phyloP scores from a whole-genome alignment of 495 filamentous ascomycete genomes.

The Aspergillus steynii region DNA sequence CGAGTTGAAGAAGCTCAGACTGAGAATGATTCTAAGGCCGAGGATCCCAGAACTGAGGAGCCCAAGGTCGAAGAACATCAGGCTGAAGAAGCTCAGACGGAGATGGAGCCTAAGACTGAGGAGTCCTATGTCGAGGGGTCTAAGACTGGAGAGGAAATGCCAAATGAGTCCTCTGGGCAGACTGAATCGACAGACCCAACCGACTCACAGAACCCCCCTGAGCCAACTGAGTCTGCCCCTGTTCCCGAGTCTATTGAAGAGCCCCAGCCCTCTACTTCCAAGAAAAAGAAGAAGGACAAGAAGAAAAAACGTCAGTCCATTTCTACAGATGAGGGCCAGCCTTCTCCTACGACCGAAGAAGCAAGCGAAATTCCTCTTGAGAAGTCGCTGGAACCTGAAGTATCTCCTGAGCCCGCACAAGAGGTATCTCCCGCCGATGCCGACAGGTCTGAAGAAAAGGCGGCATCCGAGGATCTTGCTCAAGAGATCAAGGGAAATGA shows the following conservation, averaged over 20 bases:
- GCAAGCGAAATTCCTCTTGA: slow-evolving; percentile 3
- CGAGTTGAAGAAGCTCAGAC: too few relatives aligned
- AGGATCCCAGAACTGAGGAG: neutral
- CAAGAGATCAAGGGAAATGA: neutral
- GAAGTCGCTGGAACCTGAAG: neutral
- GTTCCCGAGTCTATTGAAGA: slow-evolving; percentile 1
- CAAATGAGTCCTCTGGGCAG: neutral
- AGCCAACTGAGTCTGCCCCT: neutral
- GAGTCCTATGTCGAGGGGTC: neutral
- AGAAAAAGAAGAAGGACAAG: slow-evolving; percentile 31
- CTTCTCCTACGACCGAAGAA: slow-evolving; percentile 18
- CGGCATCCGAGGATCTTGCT: neutral
- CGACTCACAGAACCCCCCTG: too few relatives aligned
- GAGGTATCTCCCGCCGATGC: neutral
- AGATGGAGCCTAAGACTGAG: too few relatives aligned
- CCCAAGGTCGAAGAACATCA: neutral
- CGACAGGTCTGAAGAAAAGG: neutral
- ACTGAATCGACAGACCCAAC: neutral
- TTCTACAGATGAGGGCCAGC: slow-evolving; percentile 18
- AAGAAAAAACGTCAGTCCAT: slow-evolving; percentile 38
- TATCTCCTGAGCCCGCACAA: neutral
- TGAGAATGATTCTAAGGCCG: too few relatives aligned
- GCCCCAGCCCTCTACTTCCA: slow-evolving; percentile 12
- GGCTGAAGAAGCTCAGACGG: too few relatives aligned
- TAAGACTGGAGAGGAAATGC: neutral